Evolutionary conservation across 345 rosid species (phyloP).

Genomic region (Aquilaria yunnanensis): DNA sequence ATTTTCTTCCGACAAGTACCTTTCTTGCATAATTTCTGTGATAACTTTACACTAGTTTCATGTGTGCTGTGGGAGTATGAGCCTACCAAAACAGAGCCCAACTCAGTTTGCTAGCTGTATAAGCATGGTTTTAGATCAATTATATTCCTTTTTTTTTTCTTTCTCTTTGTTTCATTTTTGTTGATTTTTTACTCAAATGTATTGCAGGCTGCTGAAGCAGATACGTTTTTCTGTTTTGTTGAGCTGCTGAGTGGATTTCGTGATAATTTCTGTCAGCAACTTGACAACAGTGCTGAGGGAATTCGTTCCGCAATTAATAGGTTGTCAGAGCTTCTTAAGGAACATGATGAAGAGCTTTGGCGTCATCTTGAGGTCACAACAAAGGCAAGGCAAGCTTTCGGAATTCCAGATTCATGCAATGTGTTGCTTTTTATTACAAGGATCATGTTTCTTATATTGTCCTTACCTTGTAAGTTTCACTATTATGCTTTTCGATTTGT

Average conservation of each 20-base stretch:
- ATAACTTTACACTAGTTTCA: too few relatives aligned
- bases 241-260: conserved; percentile 95
- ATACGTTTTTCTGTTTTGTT: conserved; percentile 93
- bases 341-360: conserved; percentile 98
- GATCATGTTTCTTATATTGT: background rate
- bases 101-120: too few relatives aligned
- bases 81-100: too few relatives aligned
- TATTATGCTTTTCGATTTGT: too few relatives aligned
- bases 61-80: too few relatives aligned
- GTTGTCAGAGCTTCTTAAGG: conserved; percentile 75
- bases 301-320: conserved; percentile 81
- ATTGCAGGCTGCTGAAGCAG: conserved; percentile 87
- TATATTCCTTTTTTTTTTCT: background rate
- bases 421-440: background rate
- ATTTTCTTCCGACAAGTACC: too few relatives aligned
- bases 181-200: conserved; percentile 28
- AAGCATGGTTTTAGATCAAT: too few relatives aligned
- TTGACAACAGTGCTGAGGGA: conserved; percentile 97
- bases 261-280: conserved; percentile 94
- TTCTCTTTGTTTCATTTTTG: conserved; percentile 12
- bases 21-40: too few relatives aligned
- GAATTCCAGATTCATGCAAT: background rate
- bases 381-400: conserved; percentile 46
- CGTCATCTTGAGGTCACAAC: conserved; percentile 96
- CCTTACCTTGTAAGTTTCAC: too few relatives aligned